These are phyloP conservation scores for Madurella fahalii DNA, from an alignment of 2,329 filamentous ascomycete species.

Conservation along the genomic window DNA sequence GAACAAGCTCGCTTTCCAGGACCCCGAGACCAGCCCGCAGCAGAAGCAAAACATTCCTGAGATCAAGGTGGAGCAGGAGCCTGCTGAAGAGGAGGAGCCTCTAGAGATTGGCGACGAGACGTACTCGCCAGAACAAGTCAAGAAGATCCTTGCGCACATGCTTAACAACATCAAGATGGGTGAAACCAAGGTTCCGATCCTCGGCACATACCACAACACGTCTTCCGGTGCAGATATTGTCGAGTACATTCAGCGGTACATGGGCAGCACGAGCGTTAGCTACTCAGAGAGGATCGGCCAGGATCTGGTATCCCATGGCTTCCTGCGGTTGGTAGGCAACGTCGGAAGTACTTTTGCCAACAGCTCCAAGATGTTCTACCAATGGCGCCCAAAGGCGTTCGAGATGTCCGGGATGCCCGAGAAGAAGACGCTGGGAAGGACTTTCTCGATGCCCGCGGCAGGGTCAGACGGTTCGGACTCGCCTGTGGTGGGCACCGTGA, in stretches of 20 bases:
- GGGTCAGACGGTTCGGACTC: constrained; percentile 62
- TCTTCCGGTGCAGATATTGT: constrained; percentile 90
- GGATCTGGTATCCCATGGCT: constrained; percentile 80
- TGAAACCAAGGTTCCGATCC: constrained; percentile 91
- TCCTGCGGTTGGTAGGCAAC: constrained; percentile 85
- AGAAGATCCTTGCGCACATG: constrained; percentile 84
- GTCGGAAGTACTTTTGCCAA: constrained; percentile 96
- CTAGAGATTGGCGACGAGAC: constrained; percentile 88
- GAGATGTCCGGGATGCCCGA: constrained; percentile 82
- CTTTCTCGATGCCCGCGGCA: constrained; percentile 65
- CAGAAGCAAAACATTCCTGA: constrained; percentile 59
- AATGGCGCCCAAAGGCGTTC: constrained; percentile 93
- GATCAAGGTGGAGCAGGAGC: constrained; percentile 77
- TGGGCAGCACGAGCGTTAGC: constrained; percentile 78
- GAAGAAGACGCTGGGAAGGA: constrained; percentile 73
- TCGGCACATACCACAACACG: constrained; percentile 92
- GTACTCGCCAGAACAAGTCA: constrained; percentile 81
- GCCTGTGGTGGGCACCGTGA: constrained; percentile 74
- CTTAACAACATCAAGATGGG: constrained; percentile 80
- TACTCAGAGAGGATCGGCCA: constrained; percentile 94
- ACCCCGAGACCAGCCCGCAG: constrained; percentile 68
- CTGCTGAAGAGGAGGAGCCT: constrained; percentile 68
- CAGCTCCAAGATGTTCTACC: constrained; percentile 95
- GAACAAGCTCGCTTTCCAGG: constrained; percentile 96
- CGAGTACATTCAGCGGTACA: constrained; percentile 86